phyloP scores from a whole-genome alignment of 148 eudicot species.

The Mesembryanthemum crystallinum region DNA sequence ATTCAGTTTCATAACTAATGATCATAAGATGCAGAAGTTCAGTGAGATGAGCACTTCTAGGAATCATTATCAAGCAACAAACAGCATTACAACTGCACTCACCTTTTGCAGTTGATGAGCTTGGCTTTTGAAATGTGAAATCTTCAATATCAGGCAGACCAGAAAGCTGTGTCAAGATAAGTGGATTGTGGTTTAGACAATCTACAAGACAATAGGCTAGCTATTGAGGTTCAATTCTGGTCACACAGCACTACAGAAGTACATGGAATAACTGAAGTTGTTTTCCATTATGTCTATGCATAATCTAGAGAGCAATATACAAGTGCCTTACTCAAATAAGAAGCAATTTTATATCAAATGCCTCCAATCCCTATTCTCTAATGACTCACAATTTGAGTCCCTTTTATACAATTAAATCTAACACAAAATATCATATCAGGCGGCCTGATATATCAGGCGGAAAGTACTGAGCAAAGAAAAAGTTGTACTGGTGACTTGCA shows the following conservation, averaged over 20 bases:
- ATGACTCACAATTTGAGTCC: not conserved
- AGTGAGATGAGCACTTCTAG: not conserved
- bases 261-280: not conserved
- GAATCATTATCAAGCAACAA: not conserved
- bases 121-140: slow-evolving; percentile 48
- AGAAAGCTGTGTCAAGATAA: slow-evolving; percentile 23
- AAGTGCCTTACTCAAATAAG: not conserved
- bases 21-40: not conserved
- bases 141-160: slow-evolving; percentile 80
- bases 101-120: slow-evolving; percentile 40
- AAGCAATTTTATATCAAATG: not conserved
- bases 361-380: not conserved
- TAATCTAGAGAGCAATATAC: not conserved
- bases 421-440: no score
- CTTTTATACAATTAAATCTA: no score
- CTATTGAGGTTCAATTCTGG: not conserved
- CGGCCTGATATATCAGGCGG: no score
- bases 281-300: not conserved
- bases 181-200: not conserved
- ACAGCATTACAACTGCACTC: slow-evolving; percentile 22
- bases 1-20: not conserved
- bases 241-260: not conserved
- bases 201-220: not conserved
- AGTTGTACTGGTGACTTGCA: no score
- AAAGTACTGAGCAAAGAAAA: no score